Percentiles rank a stretch among this genome's conserved stretches.
Evolutionary conservation across 2,329 filamentous ascomycete genomes (phyloP).

Genomic region (Penicillium sp.): DNA sequence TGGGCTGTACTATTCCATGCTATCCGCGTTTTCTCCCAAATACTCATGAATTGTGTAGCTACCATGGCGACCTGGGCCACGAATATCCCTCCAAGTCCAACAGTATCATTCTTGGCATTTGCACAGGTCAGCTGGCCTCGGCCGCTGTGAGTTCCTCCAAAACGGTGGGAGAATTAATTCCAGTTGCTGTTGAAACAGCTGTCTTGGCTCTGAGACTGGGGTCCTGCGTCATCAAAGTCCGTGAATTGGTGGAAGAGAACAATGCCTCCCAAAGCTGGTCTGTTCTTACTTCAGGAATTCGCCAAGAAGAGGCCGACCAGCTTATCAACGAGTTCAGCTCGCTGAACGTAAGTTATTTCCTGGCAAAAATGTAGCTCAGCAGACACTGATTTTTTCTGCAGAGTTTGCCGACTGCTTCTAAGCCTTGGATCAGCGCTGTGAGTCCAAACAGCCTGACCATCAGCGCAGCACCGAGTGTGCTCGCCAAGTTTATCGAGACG

Average conservation of each 20-base stretch:
- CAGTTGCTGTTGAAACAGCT: conserved; percentile 38
- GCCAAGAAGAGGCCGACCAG: conserved; percentile 24
- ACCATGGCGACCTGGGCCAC: conserved; percentile 39
- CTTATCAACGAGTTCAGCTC: conserved; percentile 21
- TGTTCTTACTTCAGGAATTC: conserved; percentile 36
- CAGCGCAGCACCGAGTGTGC: conserved; percentile 52
- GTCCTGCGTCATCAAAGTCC: conserved; percentile 34
- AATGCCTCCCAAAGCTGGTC: conserved; percentile 36
- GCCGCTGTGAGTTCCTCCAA: conserved; percentile 36
- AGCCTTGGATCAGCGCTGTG: conserved; percentile 55
- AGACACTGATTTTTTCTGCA: conserved; percentile 9
- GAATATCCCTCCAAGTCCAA: conserved; percentile 35
- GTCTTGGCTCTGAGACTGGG: conserved; percentile 42
- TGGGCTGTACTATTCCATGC: neutral
- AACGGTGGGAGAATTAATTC: conserved; percentile 39
- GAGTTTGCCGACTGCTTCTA: conserved; percentile 46
- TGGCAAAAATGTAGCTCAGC: neutral
- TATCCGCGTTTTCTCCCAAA: neutral
- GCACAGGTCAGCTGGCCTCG: conserved; percentile 39
- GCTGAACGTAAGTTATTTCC: conserved; percentile 21
- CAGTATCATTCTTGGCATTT: conserved; percentile 37
- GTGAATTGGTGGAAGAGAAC: conserved; percentile 31
- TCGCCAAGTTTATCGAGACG: conserved; percentile 48
- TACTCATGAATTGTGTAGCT: conserved; percentile 26
- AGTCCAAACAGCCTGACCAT: conserved; percentile 55